Evolutionary conservation across 768 basidiomycete genomes (phyloP).

Genomic region (Pleurotus cornucopiae): DNA sequence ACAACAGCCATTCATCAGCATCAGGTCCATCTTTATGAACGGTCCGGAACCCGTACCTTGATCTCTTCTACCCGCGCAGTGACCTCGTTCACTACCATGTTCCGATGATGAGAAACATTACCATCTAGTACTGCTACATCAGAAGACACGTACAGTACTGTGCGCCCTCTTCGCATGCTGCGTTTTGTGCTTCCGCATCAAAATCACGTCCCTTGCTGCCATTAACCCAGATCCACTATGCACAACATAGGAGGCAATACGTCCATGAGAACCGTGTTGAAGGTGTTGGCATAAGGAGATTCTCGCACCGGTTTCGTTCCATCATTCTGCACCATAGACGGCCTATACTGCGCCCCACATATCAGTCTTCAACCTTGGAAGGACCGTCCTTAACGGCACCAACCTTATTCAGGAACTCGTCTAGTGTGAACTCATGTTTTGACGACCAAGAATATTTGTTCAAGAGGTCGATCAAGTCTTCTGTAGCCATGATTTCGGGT

Average conservation of each 20-base stretch:
- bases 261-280: too few relatives aligned
- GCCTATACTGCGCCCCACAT: constrained; percentile 46
- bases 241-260: too few relatives aligned
- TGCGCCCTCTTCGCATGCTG: constrained; percentile 44
- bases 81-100: constrained; percentile 47
- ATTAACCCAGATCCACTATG: constrained; percentile 67
- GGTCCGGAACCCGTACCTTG: constrained; percentile 34
- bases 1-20: background rate
- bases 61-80: constrained; percentile 57
- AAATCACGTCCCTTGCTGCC: constrained; percentile 19
- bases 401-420: constrained; percentile 57
- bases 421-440: constrained; percentile 29
- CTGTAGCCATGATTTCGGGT: constrained; percentile 21
- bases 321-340: constrained; percentile 76
- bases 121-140: too few relatives aligned
- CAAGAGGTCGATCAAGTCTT: constrained; percentile 34
- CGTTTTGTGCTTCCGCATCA: constrained; percentile 16
- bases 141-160: constrained; percentile 27
- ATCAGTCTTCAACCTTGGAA: background rate
- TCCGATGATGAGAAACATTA: too few relatives aligned
- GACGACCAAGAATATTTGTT: constrained; percentile 53
- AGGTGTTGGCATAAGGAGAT: too few relatives aligned
- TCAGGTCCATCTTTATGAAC: background rate
- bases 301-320: constrained; percentile 65
- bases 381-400: background rate